Percentiles rank a stretch among this genome's conserved stretches.
These are phyloP conservation scores for Trichoderma asperellum DNA, from an alignment of 2,329 filamentous ascomycete species.

Conservation along the genomic window DNA sequence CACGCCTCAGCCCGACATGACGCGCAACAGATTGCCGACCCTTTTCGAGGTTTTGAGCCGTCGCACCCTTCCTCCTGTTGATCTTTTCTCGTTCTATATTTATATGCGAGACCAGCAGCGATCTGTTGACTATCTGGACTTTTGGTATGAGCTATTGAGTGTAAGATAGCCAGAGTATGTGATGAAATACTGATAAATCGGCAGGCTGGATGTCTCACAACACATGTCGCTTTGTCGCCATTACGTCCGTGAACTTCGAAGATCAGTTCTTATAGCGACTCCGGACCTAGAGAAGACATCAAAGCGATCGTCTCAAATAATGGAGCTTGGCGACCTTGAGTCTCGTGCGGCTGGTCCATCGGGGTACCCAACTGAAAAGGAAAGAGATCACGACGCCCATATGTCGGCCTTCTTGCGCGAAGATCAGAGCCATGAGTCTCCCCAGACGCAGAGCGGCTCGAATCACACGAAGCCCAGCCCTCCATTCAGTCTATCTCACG, in stretches of 20 bases:
- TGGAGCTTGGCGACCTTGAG: conserved; percentile 73
- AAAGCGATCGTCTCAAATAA: conserved; percentile 76
- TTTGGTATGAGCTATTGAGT: conserved; percentile 68
- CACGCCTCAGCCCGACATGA: conserved; percentile 58
- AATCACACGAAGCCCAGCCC: conserved; percentile 53
- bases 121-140: conserved; percentile 96
- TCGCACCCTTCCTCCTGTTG: conserved; percentile 91
- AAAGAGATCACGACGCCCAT: conserved; percentile 81
- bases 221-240: conserved; percentile 98
- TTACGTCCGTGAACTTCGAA: conserved; percentile 91
- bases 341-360: conserved; percentile 62
- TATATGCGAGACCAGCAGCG: conserved; percentile 99
- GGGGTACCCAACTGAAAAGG: conserved; percentile 68
- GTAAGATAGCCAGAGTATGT: neutral
- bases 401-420: conserved; percentile 88
- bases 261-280: conserved; percentile 90
- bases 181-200: conserved; percentile 24
- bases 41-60: conserved; percentile 95
- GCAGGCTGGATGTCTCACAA: conserved; percentile 96
- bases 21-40: conserved; percentile 85
- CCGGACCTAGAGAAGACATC: conserved; percentile 86
- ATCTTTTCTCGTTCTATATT: conserved; percentile 98
- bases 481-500: conserved; percentile 63
- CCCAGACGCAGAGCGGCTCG: conserved; percentile 56
- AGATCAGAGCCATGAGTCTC: conserved; percentile 61